Percentiles rank a stretch among this genome's conserved stretches.
Conservation (phyloP, 1,284 basidiomycete genomes). For the Ceratorhiza oryzae-sativae region DNA sequence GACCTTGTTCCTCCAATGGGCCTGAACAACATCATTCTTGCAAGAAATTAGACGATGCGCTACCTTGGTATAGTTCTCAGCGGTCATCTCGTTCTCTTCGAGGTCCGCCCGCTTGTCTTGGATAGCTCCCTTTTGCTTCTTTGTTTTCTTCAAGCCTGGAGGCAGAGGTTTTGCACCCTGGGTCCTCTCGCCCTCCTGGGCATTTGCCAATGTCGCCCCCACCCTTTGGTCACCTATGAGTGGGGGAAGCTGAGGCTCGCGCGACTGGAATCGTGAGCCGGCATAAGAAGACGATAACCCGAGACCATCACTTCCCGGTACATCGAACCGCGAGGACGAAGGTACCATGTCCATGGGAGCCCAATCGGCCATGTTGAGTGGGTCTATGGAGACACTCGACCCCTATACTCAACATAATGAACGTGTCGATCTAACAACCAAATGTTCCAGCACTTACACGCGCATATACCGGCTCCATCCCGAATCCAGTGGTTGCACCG, state of each 20-base stretch:
- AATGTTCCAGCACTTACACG: background rate
- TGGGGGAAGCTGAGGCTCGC: background rate
- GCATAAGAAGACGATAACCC: constrained; percentile 11
- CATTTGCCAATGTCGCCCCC: too few relatives aligned
- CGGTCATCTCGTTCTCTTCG: constrained; percentile 77
- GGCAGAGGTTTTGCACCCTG: constrained; percentile 53
- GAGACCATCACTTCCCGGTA: constrained; percentile 15
- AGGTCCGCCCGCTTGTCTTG: constrained; percentile 75
- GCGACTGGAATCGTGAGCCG: constrained; percentile 27
- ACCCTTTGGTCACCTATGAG: background rate
- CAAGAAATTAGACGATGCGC: too few relatives aligned
- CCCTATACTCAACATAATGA: background rate
- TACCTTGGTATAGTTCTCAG: constrained; percentile 62
- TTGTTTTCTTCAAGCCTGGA: constrained; percentile 47
- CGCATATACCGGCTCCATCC: constrained; percentile 18
- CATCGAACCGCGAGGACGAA: constrained; percentile 18
- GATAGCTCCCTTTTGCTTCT: constrained; percentile 51
- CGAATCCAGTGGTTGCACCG: background rate
- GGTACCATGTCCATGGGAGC: background rate
- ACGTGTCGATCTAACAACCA: background rate
- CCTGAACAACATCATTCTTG: too few relatives aligned
- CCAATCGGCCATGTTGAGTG: constrained; percentile 28
- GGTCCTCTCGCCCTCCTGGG: constrained; percentile 47
- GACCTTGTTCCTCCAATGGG: constrained; percentile 58
- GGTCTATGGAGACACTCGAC: constrained; percentile 11